Percentiles rank a stretch among this genome's conserved stretches.
Evolutionary conservation across 352 stramenopile genomes (phyloP).

Genomic region (Globisporangium solare): DNA sequence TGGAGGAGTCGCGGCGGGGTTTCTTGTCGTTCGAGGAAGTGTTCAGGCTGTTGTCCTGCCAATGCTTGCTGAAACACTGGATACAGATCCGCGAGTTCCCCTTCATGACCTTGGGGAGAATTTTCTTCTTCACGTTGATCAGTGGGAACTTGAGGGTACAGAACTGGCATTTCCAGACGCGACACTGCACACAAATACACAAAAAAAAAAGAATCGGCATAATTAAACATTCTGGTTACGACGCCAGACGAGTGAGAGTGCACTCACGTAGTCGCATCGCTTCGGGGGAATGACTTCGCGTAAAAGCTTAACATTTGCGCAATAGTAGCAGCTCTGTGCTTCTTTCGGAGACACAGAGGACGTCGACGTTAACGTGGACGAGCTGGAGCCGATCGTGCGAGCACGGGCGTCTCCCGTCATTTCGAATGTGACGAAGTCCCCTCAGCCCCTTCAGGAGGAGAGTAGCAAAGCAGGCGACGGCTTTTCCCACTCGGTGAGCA

Average conservation of each 20-base stretch:
- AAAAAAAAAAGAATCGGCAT: too few relatives aligned
- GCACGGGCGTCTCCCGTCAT: too few relatives aligned
- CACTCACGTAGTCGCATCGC: slow-evolving; percentile 49
- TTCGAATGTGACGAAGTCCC: too few relatives aligned
- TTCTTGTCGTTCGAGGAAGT: slow-evolving; percentile 2
- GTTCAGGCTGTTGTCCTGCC: slow-evolving; percentile 26
- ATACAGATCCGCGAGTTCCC: slow-evolving; percentile 54
- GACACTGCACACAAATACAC: slow-evolving; percentile 22
- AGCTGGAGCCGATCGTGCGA: background rate
- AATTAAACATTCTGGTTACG: background rate
- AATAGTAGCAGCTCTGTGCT: slow-evolving; percentile 30
- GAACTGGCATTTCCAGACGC: slow-evolving; percentile 52
- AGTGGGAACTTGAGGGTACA: slow-evolving; percentile 58
- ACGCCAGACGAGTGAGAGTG: background rate
- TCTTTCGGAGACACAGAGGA: slow-evolving; percentile 1
- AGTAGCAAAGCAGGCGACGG: too few relatives aligned
- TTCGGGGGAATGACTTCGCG: slow-evolving; percentile 47
- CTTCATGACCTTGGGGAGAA: slow-evolving; percentile 41
- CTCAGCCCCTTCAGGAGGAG: too few relatives aligned
- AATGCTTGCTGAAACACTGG: slow-evolving; percentile 40
- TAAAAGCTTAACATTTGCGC: slow-evolving; percentile 42
- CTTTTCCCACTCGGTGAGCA: too few relatives aligned
- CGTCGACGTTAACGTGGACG: background rate
- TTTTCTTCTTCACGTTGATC: slow-evolving; percentile 26
- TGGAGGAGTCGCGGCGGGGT: background rate